Conservation (phyloP, 2,329 filamentous ascomycete genomes). For the Xylariales sp. region DNA sequence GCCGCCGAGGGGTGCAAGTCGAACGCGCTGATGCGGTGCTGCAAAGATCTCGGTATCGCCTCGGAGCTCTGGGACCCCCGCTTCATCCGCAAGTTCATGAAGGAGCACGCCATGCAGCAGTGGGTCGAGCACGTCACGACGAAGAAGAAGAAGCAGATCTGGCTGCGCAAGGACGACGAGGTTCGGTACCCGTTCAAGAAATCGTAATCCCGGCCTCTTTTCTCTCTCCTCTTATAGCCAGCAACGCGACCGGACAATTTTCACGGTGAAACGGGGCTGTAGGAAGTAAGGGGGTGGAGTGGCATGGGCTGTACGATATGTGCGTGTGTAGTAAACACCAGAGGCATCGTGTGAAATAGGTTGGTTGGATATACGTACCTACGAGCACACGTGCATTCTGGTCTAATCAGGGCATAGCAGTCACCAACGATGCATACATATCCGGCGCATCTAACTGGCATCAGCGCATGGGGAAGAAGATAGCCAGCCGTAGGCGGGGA, state of each 20-base stretch:
- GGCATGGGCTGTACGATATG: constrained; percentile 30
- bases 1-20: constrained; percentile 97
- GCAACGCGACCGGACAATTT: not conserved
- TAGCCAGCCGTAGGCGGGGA: constrained; percentile 25
- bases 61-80: constrained; percentile 96
- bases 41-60: constrained; percentile 95
- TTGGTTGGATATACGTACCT: constrained; percentile 27
- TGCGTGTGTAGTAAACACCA: constrained; percentile 1
- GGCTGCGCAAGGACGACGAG: constrained; percentile 84
- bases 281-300: not conserved
- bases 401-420: constrained; percentile 30
- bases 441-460: constrained; percentile 21
- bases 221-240: not conserved
- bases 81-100: constrained; percentile 86
- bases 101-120: constrained; percentile 77
- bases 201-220: constrained; percentile 4
- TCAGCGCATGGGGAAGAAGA: not conserved
- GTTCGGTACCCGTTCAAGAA: constrained; percentile 71
- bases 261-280: not conserved
- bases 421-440: constrained; percentile 24
- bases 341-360: constrained; percentile 7
- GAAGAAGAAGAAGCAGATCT: constrained; percentile 92
- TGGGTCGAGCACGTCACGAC: constrained; percentile 90
- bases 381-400: constrained; percentile 14
- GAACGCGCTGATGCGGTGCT: constrained; percentile 97